phyloP scores from a whole-genome alignment of 2,329 filamentous ascomycete genomes.

The Alternaria angustiovoidea region DNA sequence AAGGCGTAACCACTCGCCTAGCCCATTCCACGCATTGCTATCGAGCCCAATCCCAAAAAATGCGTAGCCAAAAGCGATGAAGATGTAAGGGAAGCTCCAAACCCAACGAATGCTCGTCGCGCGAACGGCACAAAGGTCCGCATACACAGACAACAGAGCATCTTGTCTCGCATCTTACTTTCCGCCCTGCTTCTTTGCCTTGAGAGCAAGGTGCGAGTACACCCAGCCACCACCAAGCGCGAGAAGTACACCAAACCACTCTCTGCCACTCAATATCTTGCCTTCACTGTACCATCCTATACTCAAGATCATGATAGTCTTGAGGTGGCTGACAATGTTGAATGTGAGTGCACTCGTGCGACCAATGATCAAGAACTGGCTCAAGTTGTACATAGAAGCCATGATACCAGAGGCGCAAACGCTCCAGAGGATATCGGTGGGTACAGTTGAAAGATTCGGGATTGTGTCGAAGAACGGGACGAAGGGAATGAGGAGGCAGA shows the following conservation, averaged over 20 bases:
- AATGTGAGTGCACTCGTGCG: slow-evolving; percentile 52
- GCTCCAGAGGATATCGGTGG: slow-evolving; percentile 52
- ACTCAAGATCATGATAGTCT: slow-evolving; percentile 57
- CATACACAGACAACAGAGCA: not conserved
- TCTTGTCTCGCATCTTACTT: slow-evolving; percentile 26
- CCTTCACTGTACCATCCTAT: slow-evolving; percentile 58
- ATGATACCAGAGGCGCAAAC: slow-evolving; percentile 54
- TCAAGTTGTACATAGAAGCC: slow-evolving; percentile 53
- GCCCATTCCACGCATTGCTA: not conserved
- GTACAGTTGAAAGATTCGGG: slow-evolving; percentile 48
- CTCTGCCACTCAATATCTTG: slow-evolving; percentile 50
- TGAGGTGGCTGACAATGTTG: slow-evolving; percentile 54
- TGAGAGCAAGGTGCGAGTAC: slow-evolving; percentile 54
- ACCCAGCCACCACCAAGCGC: slow-evolving; percentile 57
- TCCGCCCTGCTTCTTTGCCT: slow-evolving; percentile 45
- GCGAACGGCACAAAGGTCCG: not conserved
- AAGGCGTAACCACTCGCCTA: not conserved
- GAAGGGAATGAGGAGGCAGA: slow-evolving; percentile 54
- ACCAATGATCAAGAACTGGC: slow-evolving; percentile 55
- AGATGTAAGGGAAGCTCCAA: not conserved
- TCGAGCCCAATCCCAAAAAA: not conserved
- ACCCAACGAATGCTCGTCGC: slow-evolving; percentile 5
- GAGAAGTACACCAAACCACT: slow-evolving; percentile 55
- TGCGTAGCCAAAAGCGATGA: not conserved
- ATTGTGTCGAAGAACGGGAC: slow-evolving; percentile 56